Base-by-base conservation (phyloP, 371 early-diverging fungal species). In the Rhizopus delemar region DNA sequence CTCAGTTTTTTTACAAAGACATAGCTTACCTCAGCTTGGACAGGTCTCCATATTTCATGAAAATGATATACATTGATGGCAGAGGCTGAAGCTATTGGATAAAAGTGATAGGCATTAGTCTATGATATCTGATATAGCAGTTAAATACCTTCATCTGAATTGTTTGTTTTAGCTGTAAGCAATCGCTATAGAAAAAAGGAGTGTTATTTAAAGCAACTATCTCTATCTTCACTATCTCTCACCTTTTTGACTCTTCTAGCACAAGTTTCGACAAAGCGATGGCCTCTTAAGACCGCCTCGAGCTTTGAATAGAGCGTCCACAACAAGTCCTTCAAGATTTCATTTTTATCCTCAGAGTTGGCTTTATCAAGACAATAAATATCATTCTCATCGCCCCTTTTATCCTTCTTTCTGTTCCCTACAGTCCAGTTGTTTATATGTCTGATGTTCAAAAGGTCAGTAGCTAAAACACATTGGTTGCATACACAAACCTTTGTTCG, bases 281-380 rank as follows among this genome's bases (percentile, higher is more conserved):
- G 94, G 28, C 90, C 94, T 51, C 91, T 86, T 2, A 93, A 68
- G 7, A 94, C 89, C 6, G 89, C 81, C 63, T 93, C 91, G 16
- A 94, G 66, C 61, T 92, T 91, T 0, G 89, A 88, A 74, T 90
- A 96, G 52, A 94, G 69, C 0, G 87, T 87, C 80, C 89, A 86
- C 13, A 93, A 70, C 55, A 94, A 75, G 60, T 94, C 93, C 45
- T 86, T 83, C 39, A 95, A 61, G n/a, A 91, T 81, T 57, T 90
- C 90, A 8, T 87, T 88, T 57, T 87, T 86, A 11, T 60, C 41
- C 31, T 80, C 77, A 8, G 63, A 72, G 45, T 80, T 77, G 3
- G 78, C 77, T 64, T 77, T 64, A 58, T 77, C 75, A 16, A 83
- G 64, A 12, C 81, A 79, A 34, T 77, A 75, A 8, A 83, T 71